Percentiles rank a stretch among this genome's conserved stretches.
Evolutionary conservation across 495 filamentous ascomycete genomes (phyloP).

Genomic region (Lepidopterella palustris): DNA sequence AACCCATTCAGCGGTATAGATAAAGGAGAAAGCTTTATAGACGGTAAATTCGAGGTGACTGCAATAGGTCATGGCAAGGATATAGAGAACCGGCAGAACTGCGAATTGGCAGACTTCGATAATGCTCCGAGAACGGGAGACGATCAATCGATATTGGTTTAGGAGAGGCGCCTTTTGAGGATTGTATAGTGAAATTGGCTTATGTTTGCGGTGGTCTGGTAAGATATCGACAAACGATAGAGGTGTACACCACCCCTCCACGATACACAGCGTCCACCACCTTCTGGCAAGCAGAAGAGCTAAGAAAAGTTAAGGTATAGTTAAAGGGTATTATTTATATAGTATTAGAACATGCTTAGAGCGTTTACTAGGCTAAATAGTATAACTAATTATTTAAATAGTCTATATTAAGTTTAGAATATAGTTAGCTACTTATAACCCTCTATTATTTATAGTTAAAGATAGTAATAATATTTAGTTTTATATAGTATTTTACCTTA

Average conservation of each 20-base stretch:
- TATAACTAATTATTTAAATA: too few species aligned
- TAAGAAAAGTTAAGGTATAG: too few species aligned
- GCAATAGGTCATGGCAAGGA: conserved; percentile 57
- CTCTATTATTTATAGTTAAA: too few species aligned
- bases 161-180: conserved; percentile 59
- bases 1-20: conserved; percentile 63
- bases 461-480: too few species aligned
- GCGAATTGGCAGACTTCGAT: conserved; percentile 63
- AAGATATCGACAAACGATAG: conserved; percentile 64
- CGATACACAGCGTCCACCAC: conserved; percentile 65
- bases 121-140: conserved; percentile 60
- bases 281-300: conserved; percentile 59
- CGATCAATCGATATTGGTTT: conserved; percentile 69
- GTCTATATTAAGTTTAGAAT: too few species aligned
- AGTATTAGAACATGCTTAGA: too few species aligned
- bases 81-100: conserved; percentile 54
- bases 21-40: conserved; percentile 52
- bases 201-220: conserved; percentile 66
- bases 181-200: conserved; percentile 63
- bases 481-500: too few species aligned
- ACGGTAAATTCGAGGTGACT: conserved; percentile 43
- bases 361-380: too few species aligned
- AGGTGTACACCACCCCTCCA: conserved; percentile 63
- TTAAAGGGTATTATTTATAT: too few species aligned
- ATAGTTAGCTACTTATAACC: too few species aligned